Evolutionary conservation across 495 filamentous ascomycete genomes (phyloP), one percentile per base, ranked within the genome.

Genomic region (Penicillium subrubescens): DNA sequence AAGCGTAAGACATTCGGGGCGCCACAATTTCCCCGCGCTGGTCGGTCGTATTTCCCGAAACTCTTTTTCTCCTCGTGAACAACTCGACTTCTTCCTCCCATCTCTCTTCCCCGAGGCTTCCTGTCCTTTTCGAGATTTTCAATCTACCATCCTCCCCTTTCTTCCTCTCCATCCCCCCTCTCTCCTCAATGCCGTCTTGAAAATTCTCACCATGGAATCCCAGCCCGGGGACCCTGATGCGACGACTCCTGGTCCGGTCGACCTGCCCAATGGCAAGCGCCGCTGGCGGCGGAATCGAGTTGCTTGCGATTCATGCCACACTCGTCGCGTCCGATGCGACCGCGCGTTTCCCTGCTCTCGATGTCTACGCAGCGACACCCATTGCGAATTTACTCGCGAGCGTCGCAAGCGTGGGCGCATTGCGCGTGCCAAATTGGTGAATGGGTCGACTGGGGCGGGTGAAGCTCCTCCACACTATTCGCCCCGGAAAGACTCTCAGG

Each of bases 261-360:
- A 79, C 10, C 67, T 77, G 23, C 53, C 69, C 10, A 73, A 73
- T 60, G 76, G 77, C 50, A 82, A 81, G 60, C 76, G 76, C 62
- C 75, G 79, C 59, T 81, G 79, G 80, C 77, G 78, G 34, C 78
- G 80, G 15, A 82, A 82, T 60, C 76, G 75, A 43, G 77, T 82
- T 15, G 80, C 80, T 29, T 82, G 80, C 64, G 79, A 82, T 61
- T 77, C 79, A 8, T 82, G 80, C 59, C 80, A 82, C 51, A 67
- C 74, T 6, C 80, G 80, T 21, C 79, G 80, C 14, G 80, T 82
- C n/a, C 75, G 79, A 66, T 82, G 80, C 72, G 80, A 82, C 64
- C 79, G 80, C 19, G 79, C 78, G 4, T 82, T 82, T 50, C 80
- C 80, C 14, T 82, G 80, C 58, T 79, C 79, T 21, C 73, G 80